These are phyloP conservation scores for Sedum album DNA, from an alignment of 164 flowering plant genomes.

Conservation along the genomic window DNA sequence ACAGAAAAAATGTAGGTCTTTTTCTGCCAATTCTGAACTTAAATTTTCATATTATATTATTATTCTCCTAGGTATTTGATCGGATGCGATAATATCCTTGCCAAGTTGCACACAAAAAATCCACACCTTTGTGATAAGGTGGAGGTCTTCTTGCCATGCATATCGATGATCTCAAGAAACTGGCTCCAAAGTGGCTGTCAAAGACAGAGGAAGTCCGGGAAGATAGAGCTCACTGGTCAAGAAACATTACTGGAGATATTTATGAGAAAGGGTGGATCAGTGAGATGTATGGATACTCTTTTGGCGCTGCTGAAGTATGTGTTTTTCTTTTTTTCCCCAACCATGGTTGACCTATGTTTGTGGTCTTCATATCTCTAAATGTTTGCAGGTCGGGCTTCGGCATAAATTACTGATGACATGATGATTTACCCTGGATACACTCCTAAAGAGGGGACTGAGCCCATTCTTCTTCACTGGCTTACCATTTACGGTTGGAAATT, in stretches of 20 bases:
- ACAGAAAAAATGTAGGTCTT: neutral
- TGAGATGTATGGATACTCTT: slow-evolving; percentile 99
- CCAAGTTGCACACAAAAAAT: slow-evolving; percentile 74
- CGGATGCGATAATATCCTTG: slow-evolving; percentile 91
- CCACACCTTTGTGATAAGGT: slow-evolving; percentile 95
- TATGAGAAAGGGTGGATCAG: slow-evolving; percentile 98
- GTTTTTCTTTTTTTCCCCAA: slow-evolving; percentile 4
- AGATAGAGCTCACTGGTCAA: slow-evolving; percentile 91
- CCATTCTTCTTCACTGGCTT: slow-evolving; percentile 92
- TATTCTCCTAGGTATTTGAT: slow-evolving; percentile 60
- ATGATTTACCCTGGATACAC: slow-evolving; percentile 95
- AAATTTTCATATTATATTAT: neutral
- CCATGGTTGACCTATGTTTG: neutral
- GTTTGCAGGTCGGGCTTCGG: slow-evolving; percentile 75
- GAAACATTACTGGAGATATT: slow-evolving; percentile 89
- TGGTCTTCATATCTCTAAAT: neutral
- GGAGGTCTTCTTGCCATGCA: slow-evolving; percentile 96
- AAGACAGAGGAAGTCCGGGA: slow-evolving; percentile 95
- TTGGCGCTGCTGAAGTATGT: slow-evolving; percentile 97
- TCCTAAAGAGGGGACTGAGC: slow-evolving; percentile 72
- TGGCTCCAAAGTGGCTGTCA: slow-evolving; percentile 96
- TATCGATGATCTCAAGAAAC: slow-evolving; percentile 83
- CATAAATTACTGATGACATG: slow-evolving; percentile 86
- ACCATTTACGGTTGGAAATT: slow-evolving; percentile 82
- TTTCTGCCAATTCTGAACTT: neutral